Evolutionary conservation across 2,329 filamentous ascomycete genomes (phyloP), one percentile per base, ranked within the genome.

Genomic region (Hymenoscyphus infarciens): DNA sequence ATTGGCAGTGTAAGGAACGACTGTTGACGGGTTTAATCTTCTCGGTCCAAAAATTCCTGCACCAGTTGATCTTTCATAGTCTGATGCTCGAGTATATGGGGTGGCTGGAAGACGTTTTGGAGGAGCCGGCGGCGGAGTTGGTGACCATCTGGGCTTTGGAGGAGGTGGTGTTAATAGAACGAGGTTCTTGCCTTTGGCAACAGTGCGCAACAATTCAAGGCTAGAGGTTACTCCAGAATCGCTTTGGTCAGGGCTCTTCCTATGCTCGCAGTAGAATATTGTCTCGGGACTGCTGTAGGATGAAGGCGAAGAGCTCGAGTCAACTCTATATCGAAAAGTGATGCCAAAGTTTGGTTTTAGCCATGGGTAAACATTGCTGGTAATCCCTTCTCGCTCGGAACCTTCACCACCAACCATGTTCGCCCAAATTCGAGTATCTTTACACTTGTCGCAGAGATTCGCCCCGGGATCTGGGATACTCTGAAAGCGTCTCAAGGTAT

Each of bases 331-430:
- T 22, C 57, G 55, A 38, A 62, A 67, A n/a, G 31, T 63, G 38
- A 67, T 60, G 7, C 66, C 66, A 49, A 64, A 61, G n/a, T 61
- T 60, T 11, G 62, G 62, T 25, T 60, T 54, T 19, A 60, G 53
- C 63, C 63, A 67, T 19, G 66, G 66, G 22, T 45, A 56, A 11
- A 59, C 19, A 11, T 27, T 27, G 25, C 58, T 61, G 15, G 16
- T 7, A 3, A 25, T 15, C 2, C 3, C 22, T 13, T 54, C 33
- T 56, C 59, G 55, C 22, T 56, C 64, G 16, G 45, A 60, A 33
- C 60, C 39, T 33, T 53, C 42, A 11, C 67, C 65, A 19, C 65
- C 67, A 53, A 69, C 60, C 25, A 29, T n/a, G 2, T 62, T 58
- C 22, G 67, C 64, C 65, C 66, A 67, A 15, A 29, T 45, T 5